Base-by-base conservation (phyloP, 495 filamentous ascomycete species). In the Trichoderma gamsii region DNA sequence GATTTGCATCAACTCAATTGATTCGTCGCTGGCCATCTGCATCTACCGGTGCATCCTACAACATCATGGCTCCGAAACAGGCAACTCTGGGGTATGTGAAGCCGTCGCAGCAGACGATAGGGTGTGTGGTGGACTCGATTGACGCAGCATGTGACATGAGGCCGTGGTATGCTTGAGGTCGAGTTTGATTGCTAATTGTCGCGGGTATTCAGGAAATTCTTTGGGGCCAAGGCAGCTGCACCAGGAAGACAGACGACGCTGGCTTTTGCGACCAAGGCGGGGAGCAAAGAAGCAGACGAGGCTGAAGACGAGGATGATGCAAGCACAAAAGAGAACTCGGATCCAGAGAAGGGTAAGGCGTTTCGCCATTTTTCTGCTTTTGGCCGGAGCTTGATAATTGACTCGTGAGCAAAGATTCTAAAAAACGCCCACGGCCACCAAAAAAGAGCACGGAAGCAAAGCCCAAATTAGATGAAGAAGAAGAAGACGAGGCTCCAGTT, bases 21-120 rank as follows among this genome's bases (percentile, higher is more conserved):
- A 32, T 18, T 29, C 56, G 56, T 18, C 56, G 27, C 11, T 25
- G 11, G 25, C 56, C 56, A 13, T 59, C 51, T 59, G 25, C n/a
- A 4, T 61, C 56, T 18, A 32, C 23, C 1, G 44, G 32, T 64
- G 51, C 52, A 63, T 64, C 23, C 38, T 29, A 61, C 63, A 35
- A 66, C 25, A 44, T 66, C 23, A 85, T 85, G 84, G 73, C 83
- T 70, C 80, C 82, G 18, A 97, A 93, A 76, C 94, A 98, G 83
- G 86, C 90, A 73, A 97, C 92, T 11, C 78, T 98, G 75, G 92
- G 92, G 94, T 98, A 97, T 82, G 94, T 96, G 61, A 88, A 85
- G 76, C 82, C 88, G 68, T 83, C 86, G 66, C 92, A 97, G 80
- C 84, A 86, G 72, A 96, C 90, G 67, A 80, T 97, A 75, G 87